Conservation (phyloP, 371 early-diverging fungal species). For the Entomophthora muscae region DNA sequence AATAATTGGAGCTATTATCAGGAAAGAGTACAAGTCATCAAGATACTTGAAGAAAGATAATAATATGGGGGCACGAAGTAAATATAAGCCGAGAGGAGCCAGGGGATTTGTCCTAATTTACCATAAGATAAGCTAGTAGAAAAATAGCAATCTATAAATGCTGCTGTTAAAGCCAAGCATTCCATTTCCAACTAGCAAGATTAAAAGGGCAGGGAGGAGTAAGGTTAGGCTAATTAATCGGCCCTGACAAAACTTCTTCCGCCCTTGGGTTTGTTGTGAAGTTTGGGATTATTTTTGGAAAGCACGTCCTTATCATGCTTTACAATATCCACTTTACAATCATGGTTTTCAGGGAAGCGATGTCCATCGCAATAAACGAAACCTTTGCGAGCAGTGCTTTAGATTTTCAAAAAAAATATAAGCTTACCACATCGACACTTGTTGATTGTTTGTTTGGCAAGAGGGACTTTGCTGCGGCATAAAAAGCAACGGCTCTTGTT, state of each 20-base stretch:
- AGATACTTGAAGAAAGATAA: no score
- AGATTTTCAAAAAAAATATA: neutral
- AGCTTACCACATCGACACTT: slow-evolving; percentile 53
- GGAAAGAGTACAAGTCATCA: no score
- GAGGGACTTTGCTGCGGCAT: slow-evolving; percentile 55
- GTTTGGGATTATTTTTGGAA: slow-evolving; percentile 58
- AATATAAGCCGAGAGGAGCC: no score
- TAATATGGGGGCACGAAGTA: no score
- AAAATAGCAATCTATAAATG: neutral
- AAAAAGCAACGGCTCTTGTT: slow-evolving; percentile 59
- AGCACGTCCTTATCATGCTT: slow-evolving; percentile 41
- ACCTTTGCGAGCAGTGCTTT: slow-evolving; percentile 14
- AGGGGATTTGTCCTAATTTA: neutral
- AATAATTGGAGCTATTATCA: no score
- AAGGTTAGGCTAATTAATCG: neutral
- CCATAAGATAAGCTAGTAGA: neutral
- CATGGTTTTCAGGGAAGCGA: slow-evolving; percentile 53
- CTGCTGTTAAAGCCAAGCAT: neutral
- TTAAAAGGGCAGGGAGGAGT: neutral
- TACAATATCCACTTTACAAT: slow-evolving; percentile 58
- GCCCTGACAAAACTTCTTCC: slow-evolving; percentile 16
- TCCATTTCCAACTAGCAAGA: neutral
- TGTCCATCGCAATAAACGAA: slow-evolving; percentile 66
- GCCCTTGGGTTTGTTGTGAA: slow-evolving; percentile 53
- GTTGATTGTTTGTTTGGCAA: slow-evolving; percentile 65